Percentiles rank a stretch among this genome's conserved stretches.
Conservation (phyloP, 805 yeast species). For the Sugiyamaella valdiviana region DNA sequence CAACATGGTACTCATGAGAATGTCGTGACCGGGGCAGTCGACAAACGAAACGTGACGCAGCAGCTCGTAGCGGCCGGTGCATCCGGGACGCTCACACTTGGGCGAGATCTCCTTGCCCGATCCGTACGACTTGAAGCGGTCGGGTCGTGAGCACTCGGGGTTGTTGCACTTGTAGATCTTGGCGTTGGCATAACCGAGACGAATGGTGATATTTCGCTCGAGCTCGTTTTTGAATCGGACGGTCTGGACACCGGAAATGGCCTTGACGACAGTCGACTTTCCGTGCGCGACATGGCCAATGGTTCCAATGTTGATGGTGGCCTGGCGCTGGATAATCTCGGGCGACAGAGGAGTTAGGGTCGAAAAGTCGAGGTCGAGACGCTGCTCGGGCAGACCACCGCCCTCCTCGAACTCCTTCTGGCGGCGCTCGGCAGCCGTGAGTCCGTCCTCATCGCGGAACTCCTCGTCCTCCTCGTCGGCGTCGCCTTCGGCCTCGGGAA, state of each 20-base stretch:
- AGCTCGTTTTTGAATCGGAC: constrained; percentile 98
- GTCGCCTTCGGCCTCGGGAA: constrained; percentile 21
- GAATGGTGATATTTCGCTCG: constrained; percentile 98
- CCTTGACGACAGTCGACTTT: constrained; percentile 87
- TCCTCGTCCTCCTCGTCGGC: constrained; percentile 39
- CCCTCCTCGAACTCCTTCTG: constrained; percentile 91
- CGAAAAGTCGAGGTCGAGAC: constrained; percentile 78
- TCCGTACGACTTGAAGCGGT: constrained; percentile 88
- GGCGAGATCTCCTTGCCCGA: constrained; percentile 94
- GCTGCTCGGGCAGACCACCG: constrained; percentile 97
- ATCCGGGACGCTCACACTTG: constrained; percentile 80
- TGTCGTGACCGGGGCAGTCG: constrained; percentile 99
- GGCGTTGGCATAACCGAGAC: constrained; percentile 98
- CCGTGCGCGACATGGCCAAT: constrained; percentile 97
- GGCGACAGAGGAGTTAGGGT: constrained; percentile 81
- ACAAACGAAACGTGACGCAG: constrained; percentile 97
- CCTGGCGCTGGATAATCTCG: constrained; percentile 92
- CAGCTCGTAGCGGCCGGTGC: constrained; percentile 80
- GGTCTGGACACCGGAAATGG: constrained; percentile 97
- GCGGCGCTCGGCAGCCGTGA: constrained; percentile 66
- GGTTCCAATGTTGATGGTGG: constrained; percentile 97
- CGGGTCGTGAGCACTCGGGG: constrained; percentile 84
- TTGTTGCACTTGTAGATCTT: constrained; percentile 91
- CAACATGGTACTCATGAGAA: constrained; percentile 99
- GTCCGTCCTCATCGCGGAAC: constrained; percentile 49